Evolutionary conservation across 2,329 filamentous ascomycete genomes (phyloP), one percentile per base, ranked within the genome.

Genomic region (Myriosclerotinia curreyana): DNA sequence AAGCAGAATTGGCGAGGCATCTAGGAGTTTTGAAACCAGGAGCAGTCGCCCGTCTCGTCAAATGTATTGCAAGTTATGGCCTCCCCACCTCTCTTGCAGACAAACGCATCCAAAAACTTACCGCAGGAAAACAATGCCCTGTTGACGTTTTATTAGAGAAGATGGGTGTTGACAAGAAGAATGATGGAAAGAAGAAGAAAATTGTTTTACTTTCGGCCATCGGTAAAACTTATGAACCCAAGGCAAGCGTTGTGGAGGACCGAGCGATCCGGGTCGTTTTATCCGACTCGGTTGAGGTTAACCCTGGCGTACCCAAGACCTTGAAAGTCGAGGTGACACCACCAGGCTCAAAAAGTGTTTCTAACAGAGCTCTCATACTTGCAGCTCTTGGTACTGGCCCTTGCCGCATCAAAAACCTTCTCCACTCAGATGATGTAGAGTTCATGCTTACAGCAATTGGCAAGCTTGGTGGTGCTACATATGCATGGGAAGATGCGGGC

Each of bases 131-230:
- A 77, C 82, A 86, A 69, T 99, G 95, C 75, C 88, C 90, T 0
- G 91, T 97, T 2, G 91, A 97, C 70, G 84, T 90, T 44, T 78
- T 99, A 60, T 82, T 99, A 64, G 83, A 89, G 69, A 96, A 96
- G 75, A 99, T 99, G 95, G 92, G 90, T 0, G 89, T 99, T 11
- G 95, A 99, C 78, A 99, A 99, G 83, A 99, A 99, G 81, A 99
- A 99, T 69, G 90, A 96, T 52, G 95, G 95, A 2, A 85, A 85
- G 65, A 92, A 94, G 77, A 99, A 99, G 82, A 98, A 96, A 78
- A 90, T 99, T 68, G 94, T 97, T 8, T 83, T 99, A 9, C 82
- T 99, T 14, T 93, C 92, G 0, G 90, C 90, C 15, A 96, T 99
- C 74, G 95, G 95, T 64, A 86, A 88, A 72, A 96, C 92, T 0